These are phyloP conservation scores for Starmerella potacharoeniae DNA, from an alignment of 805 yeast species.

Conservation along the genomic window DNA sequence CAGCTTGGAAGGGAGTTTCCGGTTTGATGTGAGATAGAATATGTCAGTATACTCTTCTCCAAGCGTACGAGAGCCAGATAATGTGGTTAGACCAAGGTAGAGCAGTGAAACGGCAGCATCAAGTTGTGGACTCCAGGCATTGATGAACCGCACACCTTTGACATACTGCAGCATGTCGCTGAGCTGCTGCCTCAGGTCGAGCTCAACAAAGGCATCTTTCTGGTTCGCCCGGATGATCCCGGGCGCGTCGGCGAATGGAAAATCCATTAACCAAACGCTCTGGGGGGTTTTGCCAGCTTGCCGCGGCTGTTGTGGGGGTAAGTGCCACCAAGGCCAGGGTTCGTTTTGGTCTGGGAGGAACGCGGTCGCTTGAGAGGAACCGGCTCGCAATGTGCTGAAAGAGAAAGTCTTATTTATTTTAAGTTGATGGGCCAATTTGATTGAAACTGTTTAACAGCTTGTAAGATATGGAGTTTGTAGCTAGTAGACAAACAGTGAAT, in stretches of 20 bases:
- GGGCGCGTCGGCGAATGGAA: constrained; percentile 77
- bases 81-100: constrained; percentile 66
- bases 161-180: constrained; percentile 44
- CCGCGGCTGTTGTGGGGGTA: background rate
- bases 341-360: background rate
- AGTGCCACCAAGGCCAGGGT: constrained; percentile 4
- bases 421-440: too few relatives aligned
- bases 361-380: too few relatives aligned
- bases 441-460: too few relatives aligned
- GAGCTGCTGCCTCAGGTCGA: constrained; percentile 42
- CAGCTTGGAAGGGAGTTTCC: constrained; percentile 22
- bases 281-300: background rate
- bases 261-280: constrained; percentile 16
- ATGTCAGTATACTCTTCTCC: constrained; percentile 90
- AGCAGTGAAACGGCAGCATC: constrained; percentile 45
- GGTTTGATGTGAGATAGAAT: constrained; percentile 23
- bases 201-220: constrained; percentile 68
- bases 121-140: constrained; percentile 52
- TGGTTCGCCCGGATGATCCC: constrained; percentile 83
- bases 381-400: too few relatives aligned
- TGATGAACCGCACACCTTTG: constrained; percentile 45
- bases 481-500: too few relatives aligned
- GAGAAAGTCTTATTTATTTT: too few relatives aligned
- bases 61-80: constrained; percentile 63
- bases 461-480: too few relatives aligned